phyloP scores from a whole-genome alignment of 768 basidiomycete genomes.

The Udeniomyces megalosporus region DNA sequence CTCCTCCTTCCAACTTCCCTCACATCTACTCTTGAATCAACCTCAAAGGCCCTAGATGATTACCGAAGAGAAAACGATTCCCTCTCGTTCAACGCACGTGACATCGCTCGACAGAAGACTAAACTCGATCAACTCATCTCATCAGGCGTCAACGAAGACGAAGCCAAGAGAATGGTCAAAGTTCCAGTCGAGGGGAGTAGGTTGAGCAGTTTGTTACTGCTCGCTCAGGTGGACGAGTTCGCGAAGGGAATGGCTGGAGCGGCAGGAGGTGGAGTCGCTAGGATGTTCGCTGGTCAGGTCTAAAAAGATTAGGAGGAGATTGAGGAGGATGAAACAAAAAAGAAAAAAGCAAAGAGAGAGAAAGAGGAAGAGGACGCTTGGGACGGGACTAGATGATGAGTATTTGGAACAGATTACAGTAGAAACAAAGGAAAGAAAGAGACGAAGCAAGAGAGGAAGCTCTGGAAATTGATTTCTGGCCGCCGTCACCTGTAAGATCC shows the following conservation, averaged over 20 bases:
- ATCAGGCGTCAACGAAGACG: conserved; percentile 6
- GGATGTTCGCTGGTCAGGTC: conserved; percentile 9
- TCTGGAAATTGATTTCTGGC: too few relatives aligned
- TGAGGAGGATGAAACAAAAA: conserved; percentile 33
- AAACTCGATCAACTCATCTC: conserved; percentile 12
- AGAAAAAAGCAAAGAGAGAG: too few relatives aligned
- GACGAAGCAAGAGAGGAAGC: too few relatives aligned
- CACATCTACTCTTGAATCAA: conserved; percentile 3
- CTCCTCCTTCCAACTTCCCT: conserved; percentile 13
- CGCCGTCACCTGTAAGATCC: too few relatives aligned
- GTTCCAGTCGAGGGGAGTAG: conserved; percentile 7
- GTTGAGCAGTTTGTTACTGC: conserved; percentile 8
- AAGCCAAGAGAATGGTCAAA: conserved; percentile 8
- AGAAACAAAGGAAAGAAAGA: too few relatives aligned
- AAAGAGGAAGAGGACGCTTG: conserved; percentile 21
- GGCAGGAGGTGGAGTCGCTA: conserved; percentile 4
- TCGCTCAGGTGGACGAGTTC: conserved; percentile 13
- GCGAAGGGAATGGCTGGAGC: conserved; percentile 12
- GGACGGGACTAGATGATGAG: conserved; percentile 25
- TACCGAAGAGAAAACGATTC: conserved; percentile 14
- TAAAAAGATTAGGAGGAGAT: conserved; percentile 26
- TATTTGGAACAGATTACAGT: background rate
- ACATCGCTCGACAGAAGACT: conserved; percentile 14
- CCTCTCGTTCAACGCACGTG: conserved; percentile 15
- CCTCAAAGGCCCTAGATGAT: conserved; percentile 13